A percentile compares a stretch with the other conserved stretches of the same genome.
phyloP scores from a whole-genome alignment of 1,139 yeast species.

The Protomyces gravidus region DNA sequence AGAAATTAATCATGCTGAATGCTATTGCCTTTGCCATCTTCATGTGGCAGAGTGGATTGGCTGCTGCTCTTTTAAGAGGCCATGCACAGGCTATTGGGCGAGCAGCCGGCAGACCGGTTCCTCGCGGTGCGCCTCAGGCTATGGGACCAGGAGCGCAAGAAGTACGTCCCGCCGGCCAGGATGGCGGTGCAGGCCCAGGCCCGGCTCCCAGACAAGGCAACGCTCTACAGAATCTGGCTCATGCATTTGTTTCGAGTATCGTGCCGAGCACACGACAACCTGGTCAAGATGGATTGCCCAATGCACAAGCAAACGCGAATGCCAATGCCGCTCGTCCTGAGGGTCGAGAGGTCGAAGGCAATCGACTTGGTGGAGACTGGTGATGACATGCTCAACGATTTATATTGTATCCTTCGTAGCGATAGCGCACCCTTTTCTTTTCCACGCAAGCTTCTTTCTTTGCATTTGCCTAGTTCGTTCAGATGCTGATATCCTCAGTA shows the following conservation, averaged over 20 bases:
- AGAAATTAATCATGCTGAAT: slow-evolving; percentile 9
- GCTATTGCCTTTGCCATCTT: slow-evolving; percentile 13
- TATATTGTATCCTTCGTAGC: not conserved
- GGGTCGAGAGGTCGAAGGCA: not conserved
- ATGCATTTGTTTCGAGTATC: slow-evolving; percentile 4
- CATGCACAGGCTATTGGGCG: not conserved
- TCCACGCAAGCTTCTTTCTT: too few species aligned
- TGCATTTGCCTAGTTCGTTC: not conserved
- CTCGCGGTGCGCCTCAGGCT: slow-evolving; percentile 1
- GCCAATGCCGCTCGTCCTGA: not conserved
- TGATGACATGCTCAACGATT: not conserved
- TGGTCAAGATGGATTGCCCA: not conserved
- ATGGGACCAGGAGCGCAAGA: not conserved
- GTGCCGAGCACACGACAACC: not conserved
- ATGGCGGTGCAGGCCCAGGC: not conserved
- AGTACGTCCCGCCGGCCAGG: not conserved
- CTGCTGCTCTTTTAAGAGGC: not conserved
- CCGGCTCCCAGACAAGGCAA: not conserved
- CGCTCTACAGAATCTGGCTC: not conserved
- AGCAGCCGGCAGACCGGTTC: too few species aligned
- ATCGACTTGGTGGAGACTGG: not conserved
- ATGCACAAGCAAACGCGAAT: not conserved
- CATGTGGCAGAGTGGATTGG: slow-evolving; percentile 25
- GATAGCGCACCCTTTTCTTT: not conserved
- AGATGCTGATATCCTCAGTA: not conserved